These are phyloP conservation scores for Capniomyces stellatus DNA, from an alignment of 371 early-diverging fungal species.

Conservation along the genomic window DNA sequence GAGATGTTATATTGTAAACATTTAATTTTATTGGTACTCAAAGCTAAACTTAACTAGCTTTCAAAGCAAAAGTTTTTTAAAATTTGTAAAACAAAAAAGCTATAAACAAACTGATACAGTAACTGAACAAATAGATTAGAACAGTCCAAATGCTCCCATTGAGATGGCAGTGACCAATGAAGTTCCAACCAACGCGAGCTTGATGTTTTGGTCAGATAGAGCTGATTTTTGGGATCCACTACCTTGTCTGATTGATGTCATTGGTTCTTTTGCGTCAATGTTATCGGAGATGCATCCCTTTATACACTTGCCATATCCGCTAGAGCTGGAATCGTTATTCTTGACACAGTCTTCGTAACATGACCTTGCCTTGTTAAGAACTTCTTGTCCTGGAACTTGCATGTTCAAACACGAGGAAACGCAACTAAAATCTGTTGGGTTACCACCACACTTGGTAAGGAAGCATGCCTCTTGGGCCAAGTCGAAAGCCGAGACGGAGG, in stretches of 20 bases:
- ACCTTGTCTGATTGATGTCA: background rate
- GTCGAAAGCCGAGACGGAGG: background rate
- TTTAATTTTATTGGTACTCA: no score
- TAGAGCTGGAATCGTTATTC: background rate
- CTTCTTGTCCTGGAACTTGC: background rate
- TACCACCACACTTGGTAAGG: background rate
- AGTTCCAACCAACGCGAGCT: background rate
- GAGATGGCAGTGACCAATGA: background rate
- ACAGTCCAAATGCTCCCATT: background rate
- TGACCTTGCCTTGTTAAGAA: background rate
- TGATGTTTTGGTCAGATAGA: background rate
- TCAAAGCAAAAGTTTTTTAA: no score
- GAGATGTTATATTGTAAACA: no score
- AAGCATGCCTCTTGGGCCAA: background rate
- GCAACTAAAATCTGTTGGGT: background rate
- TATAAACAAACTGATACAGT: no score
- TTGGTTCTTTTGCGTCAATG: background rate
- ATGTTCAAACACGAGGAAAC: background rate
- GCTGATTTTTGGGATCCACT: no score
- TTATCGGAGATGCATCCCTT: background rate
- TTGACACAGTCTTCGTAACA: background rate
- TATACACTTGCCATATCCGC: background rate
- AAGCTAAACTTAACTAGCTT: no score
- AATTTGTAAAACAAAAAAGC: no score
- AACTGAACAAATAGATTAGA: no score